Evolutionary conservation across 371 early-diverging fungal genomes (phyloP).

Genomic region (Nosema muscidifuracis): DNA sequence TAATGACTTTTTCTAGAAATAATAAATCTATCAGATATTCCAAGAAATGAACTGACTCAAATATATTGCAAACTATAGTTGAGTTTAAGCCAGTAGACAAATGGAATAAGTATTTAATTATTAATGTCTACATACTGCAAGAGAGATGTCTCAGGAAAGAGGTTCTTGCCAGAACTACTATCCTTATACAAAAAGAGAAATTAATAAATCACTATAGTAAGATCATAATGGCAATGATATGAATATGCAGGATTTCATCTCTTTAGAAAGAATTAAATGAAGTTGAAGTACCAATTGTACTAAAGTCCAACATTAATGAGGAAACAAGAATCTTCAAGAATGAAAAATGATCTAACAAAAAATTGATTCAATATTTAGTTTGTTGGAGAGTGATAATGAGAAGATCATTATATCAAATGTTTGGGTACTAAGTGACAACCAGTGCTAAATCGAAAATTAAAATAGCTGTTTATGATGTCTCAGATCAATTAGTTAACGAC

Average conservation of each 20-base stretch:
- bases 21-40: neutral
- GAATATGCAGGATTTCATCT: neutral
- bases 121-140: conserved; percentile 3
- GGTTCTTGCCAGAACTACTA: neutral
- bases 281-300: neutral
- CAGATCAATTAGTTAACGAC: neutral
- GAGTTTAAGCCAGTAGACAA: neutral
- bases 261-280: neutral
- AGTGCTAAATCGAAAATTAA: neutral
- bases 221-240: conserved; percentile 5
- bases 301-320: neutral
- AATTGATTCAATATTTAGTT: neutral
- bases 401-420: neutral
- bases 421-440: neutral
- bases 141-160: neutral
- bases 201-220: neutral
- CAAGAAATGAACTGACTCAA: conserved; percentile 1
- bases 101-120: conserved; percentile 3
- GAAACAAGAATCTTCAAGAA: neutral
- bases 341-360: neutral
- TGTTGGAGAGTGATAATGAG: neutral
- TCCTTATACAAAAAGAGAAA: neutral
- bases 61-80: conserved; percentile 5
- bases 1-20: neutral
- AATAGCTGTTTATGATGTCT: neutral